Evolutionary conservation across 1,284 basidiomycete species (phyloP).

Genomic region (Clitocybe nebularis): DNA sequence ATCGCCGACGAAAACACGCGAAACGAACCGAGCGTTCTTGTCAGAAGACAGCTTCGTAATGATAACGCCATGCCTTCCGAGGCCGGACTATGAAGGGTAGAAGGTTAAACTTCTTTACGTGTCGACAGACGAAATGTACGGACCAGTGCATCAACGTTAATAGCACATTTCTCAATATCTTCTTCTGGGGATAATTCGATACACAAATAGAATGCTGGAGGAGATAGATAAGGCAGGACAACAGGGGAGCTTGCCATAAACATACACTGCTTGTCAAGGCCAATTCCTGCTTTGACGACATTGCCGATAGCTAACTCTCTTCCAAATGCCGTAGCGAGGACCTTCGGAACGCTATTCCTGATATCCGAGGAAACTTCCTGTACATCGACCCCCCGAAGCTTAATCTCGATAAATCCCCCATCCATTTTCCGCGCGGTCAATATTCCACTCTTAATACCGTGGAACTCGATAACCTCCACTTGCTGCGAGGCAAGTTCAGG

Average conservation of each 20-base stretch:
- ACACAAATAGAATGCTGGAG: slow-evolving; percentile 25
- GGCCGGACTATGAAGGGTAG: slow-evolving; percentile 21
- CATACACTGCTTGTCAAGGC: slow-evolving; percentile 30
- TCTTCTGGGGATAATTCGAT: slow-evolving; percentile 42
- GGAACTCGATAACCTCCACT: slow-evolving; percentile 32
- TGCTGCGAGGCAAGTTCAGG: slow-evolving; percentile 18
- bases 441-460: slow-evolving; percentile 18
- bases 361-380: slow-evolving; percentile 26
- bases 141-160: slow-evolving; percentile 37
- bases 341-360: slow-evolving; percentile 22
- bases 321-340: slow-evolving; percentile 33
- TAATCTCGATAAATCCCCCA: slow-evolving; percentile 37
- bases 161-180: slow-evolving; percentile 30
- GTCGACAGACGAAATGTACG: slow-evolving; percentile 16
- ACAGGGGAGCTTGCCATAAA: not conserved
- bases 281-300: slow-evolving; percentile 30
- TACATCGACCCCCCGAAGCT: slow-evolving; percentile 28
- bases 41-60: slow-evolving; percentile 34
- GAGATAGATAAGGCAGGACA: not conserved
- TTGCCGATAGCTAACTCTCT: slow-evolving; percentile 32
- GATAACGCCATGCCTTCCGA: slow-evolving; percentile 30
- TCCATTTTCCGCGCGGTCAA: slow-evolving; percentile 25
- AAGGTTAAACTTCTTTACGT: not conserved
- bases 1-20: slow-evolving; percentile 44
- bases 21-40: slow-evolving; percentile 38